These are phyloP conservation scores for Amanita brunnescens DNA, from an alignment of 768 basidiomycete genomes.

Conservation along the genomic window DNA sequence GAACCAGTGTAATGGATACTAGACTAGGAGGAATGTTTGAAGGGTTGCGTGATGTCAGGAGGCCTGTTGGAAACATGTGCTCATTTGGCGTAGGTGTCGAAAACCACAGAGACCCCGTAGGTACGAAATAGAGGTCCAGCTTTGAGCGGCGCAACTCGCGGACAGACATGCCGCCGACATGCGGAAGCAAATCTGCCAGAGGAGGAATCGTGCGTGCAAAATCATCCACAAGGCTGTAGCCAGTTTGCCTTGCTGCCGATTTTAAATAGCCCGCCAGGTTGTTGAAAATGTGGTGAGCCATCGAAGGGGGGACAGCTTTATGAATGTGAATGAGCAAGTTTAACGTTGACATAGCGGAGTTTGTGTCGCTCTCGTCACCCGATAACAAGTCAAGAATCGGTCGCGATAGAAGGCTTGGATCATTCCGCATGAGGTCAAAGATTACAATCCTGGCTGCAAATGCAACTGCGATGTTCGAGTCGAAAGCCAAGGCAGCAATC, in stretches of 20 bases:
- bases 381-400: constrained; percentile 53
- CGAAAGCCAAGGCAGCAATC: constrained; percentile 43
- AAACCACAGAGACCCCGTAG: constrained; percentile 68
- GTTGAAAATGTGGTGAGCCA: constrained; percentile 63
- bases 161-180: constrained; percentile 65
- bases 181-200: constrained; percentile 48
- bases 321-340: constrained; percentile 52
- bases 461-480: constrained; percentile 45
- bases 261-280: constrained; percentile 64
- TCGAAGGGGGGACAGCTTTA: constrained; percentile 47
- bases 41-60: constrained; percentile 26
- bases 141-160: constrained; percentile 69
- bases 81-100: constrained; percentile 41
- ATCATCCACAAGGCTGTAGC: constrained; percentile 35
- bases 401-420: constrained; percentile 57
- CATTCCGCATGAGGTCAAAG: constrained; percentile 65
- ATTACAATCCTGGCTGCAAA: constrained; percentile 47
- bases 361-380: constrained; percentile 38
- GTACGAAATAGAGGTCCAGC: constrained; percentile 57
- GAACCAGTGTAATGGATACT: constrained; percentile 50
- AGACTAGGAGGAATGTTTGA: constrained; percentile 33
- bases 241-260: constrained; percentile 34
- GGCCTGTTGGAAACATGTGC: constrained; percentile 51
- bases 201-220: constrained; percentile 50
- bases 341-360: constrained; percentile 41